phyloP scores from a whole-genome alignment of 306 rosid species.

The Ormosia emarginata region DNA sequence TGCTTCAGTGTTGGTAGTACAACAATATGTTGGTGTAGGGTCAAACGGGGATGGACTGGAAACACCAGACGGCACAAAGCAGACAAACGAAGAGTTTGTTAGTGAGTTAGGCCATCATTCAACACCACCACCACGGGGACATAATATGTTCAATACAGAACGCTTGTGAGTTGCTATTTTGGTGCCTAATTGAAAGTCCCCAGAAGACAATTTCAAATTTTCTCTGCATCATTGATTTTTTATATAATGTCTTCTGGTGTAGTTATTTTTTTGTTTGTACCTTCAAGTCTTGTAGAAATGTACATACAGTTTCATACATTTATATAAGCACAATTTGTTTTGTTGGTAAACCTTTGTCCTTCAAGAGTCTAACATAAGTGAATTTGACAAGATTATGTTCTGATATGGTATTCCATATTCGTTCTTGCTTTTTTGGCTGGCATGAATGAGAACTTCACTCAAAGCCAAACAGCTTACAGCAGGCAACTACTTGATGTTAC shows the following conservation, averaged over 20 bases:
- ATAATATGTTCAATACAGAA: neutral
- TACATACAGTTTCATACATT: constrained; percentile 11
- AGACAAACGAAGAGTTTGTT: neutral
- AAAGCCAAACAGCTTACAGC: neutral
- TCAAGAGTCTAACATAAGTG: neutral
- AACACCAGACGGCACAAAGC: constrained; percentile 15
- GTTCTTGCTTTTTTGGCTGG: neutral
- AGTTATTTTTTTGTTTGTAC: neutral
- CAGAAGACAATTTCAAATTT: neutral
- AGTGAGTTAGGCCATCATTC: neutral
- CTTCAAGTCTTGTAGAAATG: neutral
- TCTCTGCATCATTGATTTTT: neutral
- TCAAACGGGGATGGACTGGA: constrained; percentile 16
- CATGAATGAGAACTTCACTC: neutral
- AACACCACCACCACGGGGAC: constrained; percentile 10
- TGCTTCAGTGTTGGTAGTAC: constrained; percentile 76
- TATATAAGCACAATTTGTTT: neutral
- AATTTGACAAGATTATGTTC: neutral
- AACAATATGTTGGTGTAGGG: constrained; percentile 53
- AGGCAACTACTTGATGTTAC: too few species aligned
- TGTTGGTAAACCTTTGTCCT: neutral
- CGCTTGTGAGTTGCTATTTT: neutral
- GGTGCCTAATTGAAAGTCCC: neutral
- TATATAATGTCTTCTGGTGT: neutral
- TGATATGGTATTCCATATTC: neutral